Evolutionary conservation across 1,139 yeast genomes (phyloP).

Genomic region (Kazachstania sp.): DNA sequence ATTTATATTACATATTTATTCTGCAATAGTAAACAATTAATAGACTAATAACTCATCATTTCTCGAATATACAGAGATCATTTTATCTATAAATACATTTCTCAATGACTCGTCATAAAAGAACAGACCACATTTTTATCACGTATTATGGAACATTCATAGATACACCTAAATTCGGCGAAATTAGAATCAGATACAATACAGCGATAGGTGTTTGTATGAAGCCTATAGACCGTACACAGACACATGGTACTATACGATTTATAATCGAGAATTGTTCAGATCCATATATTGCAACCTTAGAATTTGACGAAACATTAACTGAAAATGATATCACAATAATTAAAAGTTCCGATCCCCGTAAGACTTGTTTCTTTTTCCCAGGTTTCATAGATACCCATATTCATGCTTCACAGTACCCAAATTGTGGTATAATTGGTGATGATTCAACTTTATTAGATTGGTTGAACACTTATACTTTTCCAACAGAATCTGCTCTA

Average conservation of each 20-base stretch:
- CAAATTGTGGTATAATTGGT: slow-evolving; percentile 88
- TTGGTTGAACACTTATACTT: slow-evolving; percentile 82
- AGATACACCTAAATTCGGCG: slow-evolving; percentile 46
- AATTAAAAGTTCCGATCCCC: slow-evolving; percentile 13
- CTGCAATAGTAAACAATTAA: too few species aligned
- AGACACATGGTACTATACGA: slow-evolving; percentile 14
- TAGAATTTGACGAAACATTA: slow-evolving; percentile 11
- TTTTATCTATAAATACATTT: too few species aligned
- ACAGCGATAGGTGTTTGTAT: slow-evolving; percentile 48
- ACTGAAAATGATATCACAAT: slow-evolving; percentile 14
- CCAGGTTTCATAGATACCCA: slow-evolving; percentile 97
- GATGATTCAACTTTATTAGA: slow-evolving; percentile 67
- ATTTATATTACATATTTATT: too few species aligned
- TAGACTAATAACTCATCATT: too few species aligned
- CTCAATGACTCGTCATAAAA: neutral
- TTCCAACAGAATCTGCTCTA: slow-evolving; percentile 68
- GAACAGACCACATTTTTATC: neutral
- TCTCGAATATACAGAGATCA: too few species aligned
- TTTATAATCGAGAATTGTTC: slow-evolving; percentile 16
- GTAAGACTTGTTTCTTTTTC: slow-evolving; percentile 44
- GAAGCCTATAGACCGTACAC: neutral
- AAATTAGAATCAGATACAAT: slow-evolving; percentile 39
- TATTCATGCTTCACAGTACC: slow-evolving; percentile 93
- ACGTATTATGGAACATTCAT: slow-evolving; percentile 46
- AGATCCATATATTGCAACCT: slow-evolving; percentile 1